Evolutionary conservation across 108 stramenopile genomes (phyloP), one percentile per base, ranked within the genome.

Genomic region (Nitzschia sp.): DNA sequence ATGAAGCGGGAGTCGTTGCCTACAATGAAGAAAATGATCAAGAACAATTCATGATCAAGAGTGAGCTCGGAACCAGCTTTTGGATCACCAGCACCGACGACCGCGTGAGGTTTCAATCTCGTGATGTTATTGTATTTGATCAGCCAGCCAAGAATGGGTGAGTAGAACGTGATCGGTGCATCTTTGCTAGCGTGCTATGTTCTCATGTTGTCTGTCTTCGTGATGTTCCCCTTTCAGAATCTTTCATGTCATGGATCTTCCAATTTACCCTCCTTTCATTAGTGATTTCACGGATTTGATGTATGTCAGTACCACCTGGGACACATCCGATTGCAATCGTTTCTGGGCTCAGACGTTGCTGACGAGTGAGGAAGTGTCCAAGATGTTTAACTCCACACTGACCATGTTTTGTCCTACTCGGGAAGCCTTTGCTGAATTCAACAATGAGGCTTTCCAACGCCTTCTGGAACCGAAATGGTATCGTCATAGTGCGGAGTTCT

Each of bases 61-160:
- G 65, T 19, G 69, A 70, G 39, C 60, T 69, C 2, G 67, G 67
- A 54, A 76, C 75, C 7, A 65, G 67, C 44, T 42, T 76, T 40
- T 76, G 75, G 75, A 63, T 76, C 15, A 63, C 75, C 53, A 65
- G 69, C 6, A 76, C 68, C 10, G 75, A 65, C 7, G 53, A 70
- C 41, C 58, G 42, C 34, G 22, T 76, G 20, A 68, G 75, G 64
- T 76, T 76, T 37, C 69, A 70, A 40, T 76, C 75, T 6, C 48
- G 53, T 41, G 57, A 70, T 12, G 53, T 76, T 19, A 38, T 76
- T 7, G 25, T 76, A 26, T 19, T 21, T 3, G 75, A 76, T 57
- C 68, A 65, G 15, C 61, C 63, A 17, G 51, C 75, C 17, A 29
- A 40, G 8, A 57, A 65, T 58, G 75, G 75, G 75, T 76, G 65